phyloP scores from a whole-genome alignment of 1,284 basidiomycete genomes.

The Apiotrichum domesticum region DNA sequence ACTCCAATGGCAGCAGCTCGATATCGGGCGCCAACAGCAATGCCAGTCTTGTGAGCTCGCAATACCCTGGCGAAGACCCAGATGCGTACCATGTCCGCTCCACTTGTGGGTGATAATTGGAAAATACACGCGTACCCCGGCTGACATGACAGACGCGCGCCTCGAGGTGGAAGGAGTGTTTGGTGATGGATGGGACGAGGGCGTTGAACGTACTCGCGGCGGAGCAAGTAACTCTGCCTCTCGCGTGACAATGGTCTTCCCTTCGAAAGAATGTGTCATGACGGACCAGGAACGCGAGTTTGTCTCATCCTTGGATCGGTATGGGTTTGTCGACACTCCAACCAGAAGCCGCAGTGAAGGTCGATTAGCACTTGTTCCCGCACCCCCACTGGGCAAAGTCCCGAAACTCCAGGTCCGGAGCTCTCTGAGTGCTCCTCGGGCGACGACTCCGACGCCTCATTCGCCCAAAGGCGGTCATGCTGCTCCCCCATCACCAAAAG shows the following conservation, averaged over 20 bases:
- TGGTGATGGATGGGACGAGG: conserved; percentile 86
- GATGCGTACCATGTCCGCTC: conserved; percentile 81
- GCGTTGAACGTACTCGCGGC: conserved; percentile 86
- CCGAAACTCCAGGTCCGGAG: conserved; percentile 49
- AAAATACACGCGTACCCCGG: background rate
- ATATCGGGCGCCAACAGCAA: background rate
- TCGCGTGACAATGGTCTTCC: conserved; percentile 51
- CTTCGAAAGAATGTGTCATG: conserved; percentile 44
- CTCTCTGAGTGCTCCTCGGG: background rate
- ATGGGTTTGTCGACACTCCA: conserved; percentile 72
- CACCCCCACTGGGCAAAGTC: conserved; percentile 58
- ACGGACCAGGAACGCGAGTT: conserved; percentile 57
- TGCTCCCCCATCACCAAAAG: conserved; percentile 7
- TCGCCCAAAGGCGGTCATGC: background rate
- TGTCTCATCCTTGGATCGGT: conserved; percentile 64
- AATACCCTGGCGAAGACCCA: conserved; percentile 59
- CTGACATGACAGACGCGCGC: conserved; percentile 51
- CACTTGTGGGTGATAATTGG: conserved; percentile 52
- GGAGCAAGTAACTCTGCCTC: conserved; percentile 48
- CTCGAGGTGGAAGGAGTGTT: conserved; percentile 76
- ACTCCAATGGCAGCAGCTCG: background rate
- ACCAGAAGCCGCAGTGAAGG: conserved; percentile 58
- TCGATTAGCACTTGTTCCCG: conserved; percentile 62
- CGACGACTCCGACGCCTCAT: background rate
- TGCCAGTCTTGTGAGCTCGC: conserved; percentile 16